Evolutionary conservation across 345 rosid species (phyloP), one percentile per base, ranked within the genome.

Genomic region (Carallia pectinifolia): DNA sequence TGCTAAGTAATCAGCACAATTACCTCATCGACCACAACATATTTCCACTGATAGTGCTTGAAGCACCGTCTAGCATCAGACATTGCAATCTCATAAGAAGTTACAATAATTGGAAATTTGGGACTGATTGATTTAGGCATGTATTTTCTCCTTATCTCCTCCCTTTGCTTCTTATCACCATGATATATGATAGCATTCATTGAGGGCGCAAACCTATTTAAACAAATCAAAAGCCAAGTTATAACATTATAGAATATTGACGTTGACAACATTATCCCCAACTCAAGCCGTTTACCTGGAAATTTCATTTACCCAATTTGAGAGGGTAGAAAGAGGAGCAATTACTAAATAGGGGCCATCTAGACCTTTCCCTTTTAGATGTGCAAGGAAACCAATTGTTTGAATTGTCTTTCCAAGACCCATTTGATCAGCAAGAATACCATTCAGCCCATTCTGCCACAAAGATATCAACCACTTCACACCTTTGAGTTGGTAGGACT

Each of bases 341-440:
- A 95, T 89, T 16, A 95, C 84, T 48, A 95, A 75, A 83, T 85
- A 95, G 12, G 99, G 98, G 58, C 99, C 98, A 80, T 92, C 74
- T 81, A 95, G 76, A 62, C 94, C 90, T 40, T 90, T 90, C 67
- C 91, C 96, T 77, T 86, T 95, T 27, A 95, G 73, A 79, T 95
- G 99, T 54, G 98, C 83, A 47, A 95, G 87, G 71, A 95, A 95
- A 61, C 92, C 92, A 70, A 95, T 92, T 23, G 97, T 90, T 76
- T 95, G 99, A 79, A 95, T 92, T 1, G 99, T 92, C 87, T 95
- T 95, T 74, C 99, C 99, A 18, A 92, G 92, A 18, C 99, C 99
- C 99, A 95, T 95, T 83, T 95, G 99, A 84, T 95, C 99, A 29
- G 99, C 99, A 72, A 95, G 88, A 73, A 95, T 95, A 47, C 99